Evolutionary conservation across 306 rosid genomes (phyloP), one percentile per base, ranked within the genome.

Genomic region (Castanospermum australe): DNA sequence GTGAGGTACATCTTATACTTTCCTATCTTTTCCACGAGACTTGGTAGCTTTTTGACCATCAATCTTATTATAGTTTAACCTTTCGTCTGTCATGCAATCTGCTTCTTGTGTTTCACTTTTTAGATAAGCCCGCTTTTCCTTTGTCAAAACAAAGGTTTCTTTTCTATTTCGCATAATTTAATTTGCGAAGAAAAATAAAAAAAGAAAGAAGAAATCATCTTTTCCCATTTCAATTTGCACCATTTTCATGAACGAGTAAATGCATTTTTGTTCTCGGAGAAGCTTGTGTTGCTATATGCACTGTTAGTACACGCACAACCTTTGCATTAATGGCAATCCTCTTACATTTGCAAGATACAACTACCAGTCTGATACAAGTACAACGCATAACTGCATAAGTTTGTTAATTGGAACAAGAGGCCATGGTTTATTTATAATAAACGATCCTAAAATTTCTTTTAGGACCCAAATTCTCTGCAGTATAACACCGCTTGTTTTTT

Each of bases 1-100:
- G 54, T 51, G 73, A 59, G 74, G 73, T 71, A n/a, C 66, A 86
- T 60, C 75, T 79, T 84, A 81, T 75, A 68, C 89, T 89, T 89
- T 88, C 76, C 62, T 28, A 54, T 75, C 80, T 88, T 88, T 86
- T 87, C 88, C 80, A 73, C 83, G 6, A 75, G 57, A 55, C 35
- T 68, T 50, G 79, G 22, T 47, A 50, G 50, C 90, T 87, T 91
- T 90, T 91, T 91, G 89, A 91, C 90, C 92, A 87, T 70, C 88
- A 60, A 74, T 81, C 82, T 54, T 78, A 18, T 80, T 73, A 28
- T 83, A n/a, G 81, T 66, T 51, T 65, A 74, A 17, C 84, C 75
- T 78, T 78, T 77, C 50, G 60, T 28, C 82, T 42, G 39, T 65
- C 72, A 81, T 68, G 80, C 75, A 60, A 67, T 77, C 54, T 79